Evolutionary conservation across 305 asterid genomes (phyloP).

Genomic region (Fraxinus sp.): DNA sequence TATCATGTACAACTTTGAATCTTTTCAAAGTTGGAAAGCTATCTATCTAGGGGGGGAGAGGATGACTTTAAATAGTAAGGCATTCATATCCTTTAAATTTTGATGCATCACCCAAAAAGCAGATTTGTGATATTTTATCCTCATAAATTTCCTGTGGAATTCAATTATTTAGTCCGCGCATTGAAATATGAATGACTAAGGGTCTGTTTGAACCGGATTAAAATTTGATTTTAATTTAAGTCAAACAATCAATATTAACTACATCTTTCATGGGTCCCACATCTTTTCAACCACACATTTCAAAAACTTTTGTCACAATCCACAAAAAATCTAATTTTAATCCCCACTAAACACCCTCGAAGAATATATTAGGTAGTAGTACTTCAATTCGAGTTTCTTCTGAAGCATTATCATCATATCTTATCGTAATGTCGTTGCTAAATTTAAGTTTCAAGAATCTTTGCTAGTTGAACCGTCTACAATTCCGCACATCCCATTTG

Average conservation of each 20-base stretch:
- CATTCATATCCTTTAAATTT: background rate
- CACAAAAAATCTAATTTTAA: no score
- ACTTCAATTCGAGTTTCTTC: background rate
- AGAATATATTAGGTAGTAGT: background rate
- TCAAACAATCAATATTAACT: no score
- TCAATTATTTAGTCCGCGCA: background rate
- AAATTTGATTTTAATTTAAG: no score
- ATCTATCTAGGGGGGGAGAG: background rate
- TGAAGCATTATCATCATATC: background rate
- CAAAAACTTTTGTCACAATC: no score
- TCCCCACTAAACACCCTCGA: no score
- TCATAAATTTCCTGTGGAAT: background rate
- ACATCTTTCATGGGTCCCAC: no score
- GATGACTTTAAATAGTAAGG: background rate
- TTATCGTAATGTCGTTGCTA: background rate
- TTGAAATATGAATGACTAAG: background rate
- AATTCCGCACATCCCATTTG: background rate
- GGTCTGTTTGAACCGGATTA: no score
- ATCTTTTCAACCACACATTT: no score
- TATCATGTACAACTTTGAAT: background rate
- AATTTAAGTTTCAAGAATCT: background rate
- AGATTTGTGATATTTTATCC: background rate
- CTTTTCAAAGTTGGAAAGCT: conserved; percentile 2
- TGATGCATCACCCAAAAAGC: background rate
- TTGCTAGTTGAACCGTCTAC: background rate